Base-by-base conservation (phyloP, 169 alveolate genomes). In the Plasmodium knowlesi region DNA sequence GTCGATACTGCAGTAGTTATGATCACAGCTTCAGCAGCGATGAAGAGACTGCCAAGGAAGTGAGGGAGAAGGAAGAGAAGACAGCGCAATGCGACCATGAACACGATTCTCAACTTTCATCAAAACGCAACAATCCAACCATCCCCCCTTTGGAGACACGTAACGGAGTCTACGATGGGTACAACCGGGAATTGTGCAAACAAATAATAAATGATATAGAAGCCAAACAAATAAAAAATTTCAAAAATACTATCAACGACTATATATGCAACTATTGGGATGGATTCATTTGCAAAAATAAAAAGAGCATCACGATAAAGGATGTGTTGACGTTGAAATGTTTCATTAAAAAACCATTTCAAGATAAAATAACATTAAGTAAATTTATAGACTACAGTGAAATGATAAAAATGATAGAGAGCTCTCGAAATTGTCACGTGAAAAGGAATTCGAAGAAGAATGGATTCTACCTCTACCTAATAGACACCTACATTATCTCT, bases 201-300 rank as follows among this genome's bases (percentile, higher is more conserved):
- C 53, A 50, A 12, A 37, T 61, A 1, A 28, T 67, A 19, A 89
- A 70, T 10, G 71, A 81, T 78, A 89, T 79, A 3, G 94, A 89
- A 67, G 32, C 70, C 12, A 81, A 43, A 19, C 89, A 89, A 28
- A 89, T 89, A 80, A 32, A 39, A 37, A 89, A 89, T n/a, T 89
- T 89, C 53, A 89, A 89, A 34, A 61, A 54, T n/a, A 80, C 50
- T 0, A 79, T 95, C 37, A 94, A 95, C 28, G 95, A 92, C 16
- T 90, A 93, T 81, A 92, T 95, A 19, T 95, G 96, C 37, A 95
- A 95, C 39, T 95, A 95, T 30, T 95, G 96, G 96, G 97, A 95
- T 53, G 97, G 97, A 6, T 95, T 95, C 71, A 92, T 95, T 22
- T 83, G 97, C 67, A 91, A 95, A 81, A 95, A 95, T 25, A 95